A percentile compares a stretch with the other conserved stretches of the same genome.
Evolutionary conservation across 179 eudicot species (phyloP).

Genomic region (Carnegiea gigantea): DNA sequence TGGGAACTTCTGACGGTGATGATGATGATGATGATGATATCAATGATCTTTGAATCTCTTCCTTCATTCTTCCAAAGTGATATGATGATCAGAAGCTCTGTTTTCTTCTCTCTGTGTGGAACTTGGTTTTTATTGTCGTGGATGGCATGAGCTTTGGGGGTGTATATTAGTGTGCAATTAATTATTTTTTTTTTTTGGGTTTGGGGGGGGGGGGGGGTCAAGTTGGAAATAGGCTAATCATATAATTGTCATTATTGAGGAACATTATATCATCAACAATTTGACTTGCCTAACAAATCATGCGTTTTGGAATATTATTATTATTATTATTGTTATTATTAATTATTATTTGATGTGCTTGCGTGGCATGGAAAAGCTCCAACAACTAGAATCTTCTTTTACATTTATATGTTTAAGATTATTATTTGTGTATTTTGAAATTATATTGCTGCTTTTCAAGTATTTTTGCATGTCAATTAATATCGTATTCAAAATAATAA

Average conservation of each 20-base stretch:
- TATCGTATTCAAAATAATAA: too few species aligned
- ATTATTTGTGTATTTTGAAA: too few species aligned
- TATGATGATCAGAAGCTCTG: background rate
- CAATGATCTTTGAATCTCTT: conserved; percentile 3
- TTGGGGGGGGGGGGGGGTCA: background rate
- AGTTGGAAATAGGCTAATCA: conserved; percentile 7
- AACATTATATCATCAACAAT: background rate
- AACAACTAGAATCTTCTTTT: background rate
- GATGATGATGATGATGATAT: background rate
- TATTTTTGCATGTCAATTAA: too few species aligned
- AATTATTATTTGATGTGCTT: background rate
- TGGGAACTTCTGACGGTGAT: background rate
- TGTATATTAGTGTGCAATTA: background rate
- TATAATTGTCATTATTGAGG: conserved; percentile 1
- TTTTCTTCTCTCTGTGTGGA: conserved; percentile 1
- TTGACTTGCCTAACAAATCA: conserved; percentile 8
- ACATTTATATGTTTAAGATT: too few species aligned
- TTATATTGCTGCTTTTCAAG: too few species aligned
- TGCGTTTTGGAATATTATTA: background rate
- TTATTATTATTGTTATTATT: background rate
- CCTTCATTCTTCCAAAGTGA: background rate
- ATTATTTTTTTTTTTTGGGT: background rate
- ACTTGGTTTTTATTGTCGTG: background rate
- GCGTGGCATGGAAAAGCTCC: background rate
- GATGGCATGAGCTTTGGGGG: background rate